Conservation (phyloP, 2,329 filamentous ascomycete species). For the Conoideocrella luteorostrata region DNA sequence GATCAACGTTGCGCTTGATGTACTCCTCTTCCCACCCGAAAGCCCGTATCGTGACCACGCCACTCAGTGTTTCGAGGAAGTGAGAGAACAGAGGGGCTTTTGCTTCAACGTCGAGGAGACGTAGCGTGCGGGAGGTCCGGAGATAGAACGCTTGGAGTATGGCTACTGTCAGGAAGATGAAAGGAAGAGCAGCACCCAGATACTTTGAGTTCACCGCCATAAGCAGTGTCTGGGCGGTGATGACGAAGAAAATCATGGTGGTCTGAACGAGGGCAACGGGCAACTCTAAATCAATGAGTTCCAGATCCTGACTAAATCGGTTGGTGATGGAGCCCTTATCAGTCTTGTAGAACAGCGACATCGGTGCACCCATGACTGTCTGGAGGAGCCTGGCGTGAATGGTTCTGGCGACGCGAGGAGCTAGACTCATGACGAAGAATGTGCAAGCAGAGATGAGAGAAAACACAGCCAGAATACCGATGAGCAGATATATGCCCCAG, state of each 20-base stretch:
- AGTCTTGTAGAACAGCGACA: conserved; percentile 34
- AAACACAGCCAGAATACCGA: conserved; percentile 13
- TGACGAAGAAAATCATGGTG: conserved; percentile 13
- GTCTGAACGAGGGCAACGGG: conserved; percentile 17
- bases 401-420: neutral
- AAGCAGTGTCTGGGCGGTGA: conserved; percentile 39
- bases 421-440: neutral
- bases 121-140: conserved; percentile 9
- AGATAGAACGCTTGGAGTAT: conserved; percentile 16
- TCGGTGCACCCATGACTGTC: conserved; percentile 30
- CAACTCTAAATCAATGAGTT: conserved; percentile 33
- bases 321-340: conserved; percentile 37
- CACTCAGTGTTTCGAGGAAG: conserved; percentile 10
- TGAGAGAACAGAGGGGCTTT: conserved; percentile 10
- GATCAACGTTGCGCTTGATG: neutral
- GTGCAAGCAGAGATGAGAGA: neutral
- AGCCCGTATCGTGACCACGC: conserved; percentile 10
- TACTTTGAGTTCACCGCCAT: conserved; percentile 38
- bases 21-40: conserved; percentile 10
- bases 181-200: conserved; percentile 23
- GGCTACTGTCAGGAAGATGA: neutral
- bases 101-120: conserved; percentile 10
- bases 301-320: conserved; percentile 39
- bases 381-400: conserved; percentile 24
- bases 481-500: neutral